phyloP scores from a whole-genome alignment of 2,329 filamentous ascomycete species.

The Fusarium pseudoanthophilum region DNA sequence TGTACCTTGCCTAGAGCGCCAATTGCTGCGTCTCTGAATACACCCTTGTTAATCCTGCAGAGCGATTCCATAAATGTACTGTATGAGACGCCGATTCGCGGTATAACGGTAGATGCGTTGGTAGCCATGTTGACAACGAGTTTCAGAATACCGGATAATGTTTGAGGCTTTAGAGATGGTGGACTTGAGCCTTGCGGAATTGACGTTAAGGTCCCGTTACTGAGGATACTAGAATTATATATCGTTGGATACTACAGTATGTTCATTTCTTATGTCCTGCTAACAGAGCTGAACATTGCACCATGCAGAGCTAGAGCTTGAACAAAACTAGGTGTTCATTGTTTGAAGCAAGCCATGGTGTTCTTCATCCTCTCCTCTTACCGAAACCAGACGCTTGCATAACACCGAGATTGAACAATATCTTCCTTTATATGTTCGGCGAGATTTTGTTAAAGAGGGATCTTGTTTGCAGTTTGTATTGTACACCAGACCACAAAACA shows the following conservation, averaged over 20 bases:
- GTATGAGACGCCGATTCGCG: background rate
- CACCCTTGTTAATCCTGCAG: background rate
- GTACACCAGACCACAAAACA: background rate
- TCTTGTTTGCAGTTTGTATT: background rate
- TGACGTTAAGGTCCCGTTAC: too few species aligned
- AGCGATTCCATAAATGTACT: background rate
- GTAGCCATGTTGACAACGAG: background rate
- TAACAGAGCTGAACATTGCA: background rate
- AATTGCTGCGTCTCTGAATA: background rate
- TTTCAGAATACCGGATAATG: background rate
- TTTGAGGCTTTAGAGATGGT: too few species aligned
- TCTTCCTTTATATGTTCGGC: background rate
- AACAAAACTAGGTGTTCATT: background rate
- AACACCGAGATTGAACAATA: background rate
- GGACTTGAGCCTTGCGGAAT: accelerated
- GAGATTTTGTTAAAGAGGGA: too few species aligned
- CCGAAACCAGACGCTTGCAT: accelerated
- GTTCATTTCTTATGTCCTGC: too few species aligned
- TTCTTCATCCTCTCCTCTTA: too few species aligned
- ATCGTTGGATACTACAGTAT: background rate
- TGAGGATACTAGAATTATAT: background rate
- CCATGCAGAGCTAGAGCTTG: background rate
- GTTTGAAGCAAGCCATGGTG: background rate
- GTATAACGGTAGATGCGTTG: background rate
- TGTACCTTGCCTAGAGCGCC: background rate